Evolutionary conservation across 225 moss, liverwort and hornwort genomes (phyloP).

Genomic region (Polytrichum formosum): DNA sequence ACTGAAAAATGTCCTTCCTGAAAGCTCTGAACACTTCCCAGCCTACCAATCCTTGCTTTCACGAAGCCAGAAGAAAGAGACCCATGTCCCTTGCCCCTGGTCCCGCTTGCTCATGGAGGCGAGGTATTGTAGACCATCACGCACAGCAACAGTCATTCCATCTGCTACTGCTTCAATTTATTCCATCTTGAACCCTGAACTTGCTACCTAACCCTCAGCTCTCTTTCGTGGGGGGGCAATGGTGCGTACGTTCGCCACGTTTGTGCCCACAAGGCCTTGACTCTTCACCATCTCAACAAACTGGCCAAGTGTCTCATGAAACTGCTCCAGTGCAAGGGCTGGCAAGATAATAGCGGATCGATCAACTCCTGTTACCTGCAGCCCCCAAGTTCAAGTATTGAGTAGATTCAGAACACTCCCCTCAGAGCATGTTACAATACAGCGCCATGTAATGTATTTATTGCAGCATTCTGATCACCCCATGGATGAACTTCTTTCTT

Average conservation of each 20-base stretch:
- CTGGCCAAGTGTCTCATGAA: constrained; percentile 66
- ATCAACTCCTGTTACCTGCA: constrained; percentile 62
- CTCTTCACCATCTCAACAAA: constrained; percentile 80
- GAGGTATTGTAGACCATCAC: constrained; percentile 9
- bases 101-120: constrained; percentile 12
- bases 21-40: constrained; percentile 15
- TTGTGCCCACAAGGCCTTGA: constrained; percentile 51
- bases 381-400: background rate
- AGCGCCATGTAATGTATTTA: no score
- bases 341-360: constrained; percentile 69
- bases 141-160: constrained; percentile 7
- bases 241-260: constrained; percentile 73
- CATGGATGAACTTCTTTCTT: no score
- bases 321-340: constrained; percentile 63
- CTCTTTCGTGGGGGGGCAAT: constrained; percentile 76
- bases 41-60: constrained; percentile 19
- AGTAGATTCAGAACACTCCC: no score
- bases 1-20: constrained; percentile 18
- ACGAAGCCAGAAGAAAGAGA: constrained; percentile 4
- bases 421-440: no score
- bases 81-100: constrained; percentile 4
- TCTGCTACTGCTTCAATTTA: constrained; percentile 30
- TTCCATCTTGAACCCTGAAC: constrained; percentile 30
- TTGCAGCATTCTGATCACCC: no score
- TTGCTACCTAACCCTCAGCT: constrained; percentile 62